Conservation (phyloP, 768 basidiomycete species). For the Steccherinum ochraceum region DNA sequence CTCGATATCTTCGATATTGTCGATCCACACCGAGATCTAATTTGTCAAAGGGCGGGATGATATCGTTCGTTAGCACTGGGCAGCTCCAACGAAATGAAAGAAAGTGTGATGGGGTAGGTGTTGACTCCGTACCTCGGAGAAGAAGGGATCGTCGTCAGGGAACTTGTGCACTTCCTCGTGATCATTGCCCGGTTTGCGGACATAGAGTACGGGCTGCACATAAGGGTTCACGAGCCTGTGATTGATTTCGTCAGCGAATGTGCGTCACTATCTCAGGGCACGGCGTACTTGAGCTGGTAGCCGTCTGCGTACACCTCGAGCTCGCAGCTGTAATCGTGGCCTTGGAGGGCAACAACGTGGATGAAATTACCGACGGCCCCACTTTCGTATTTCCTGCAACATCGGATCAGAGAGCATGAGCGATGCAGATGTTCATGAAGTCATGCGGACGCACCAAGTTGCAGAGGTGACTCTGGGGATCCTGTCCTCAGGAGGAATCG, state of each 20-base stretch:
- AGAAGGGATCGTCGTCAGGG: slow-evolving; percentile 86
- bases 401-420: not conserved
- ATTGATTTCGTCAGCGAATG: not conserved
- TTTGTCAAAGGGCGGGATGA: too few relatives aligned
- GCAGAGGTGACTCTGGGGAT: slow-evolving; percentile 93
- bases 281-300: slow-evolving; percentile 69
- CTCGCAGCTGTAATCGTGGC: slow-evolving; percentile 90
- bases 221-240: slow-evolving; percentile 88
- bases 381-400: slow-evolving; percentile 82
- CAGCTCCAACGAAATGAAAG: not conserved
- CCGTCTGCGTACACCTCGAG: slow-evolving; percentile 93
- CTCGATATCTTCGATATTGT: slow-evolving; percentile 85
- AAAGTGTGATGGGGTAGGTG: not conserved
- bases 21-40: slow-evolving; percentile 76
- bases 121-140: slow-evolving; percentile 61
- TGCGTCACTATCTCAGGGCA: not conserved
- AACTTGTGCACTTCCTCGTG: slow-evolving; percentile 64
- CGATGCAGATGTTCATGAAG: not conserved
- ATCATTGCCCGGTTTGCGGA: slow-evolving; percentile 82
- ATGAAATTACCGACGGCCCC: slow-evolving; percentile 92
- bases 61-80: not conserved
- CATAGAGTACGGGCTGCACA: slow-evolving; percentile 80
- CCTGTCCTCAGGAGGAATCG: slow-evolving; percentile 80
- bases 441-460: slow-evolving; percentile 56
- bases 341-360: slow-evolving; percentile 88